Conservation (phyloP, 176 grass and related monocot species). For the Phoenix dactylifera region DNA sequence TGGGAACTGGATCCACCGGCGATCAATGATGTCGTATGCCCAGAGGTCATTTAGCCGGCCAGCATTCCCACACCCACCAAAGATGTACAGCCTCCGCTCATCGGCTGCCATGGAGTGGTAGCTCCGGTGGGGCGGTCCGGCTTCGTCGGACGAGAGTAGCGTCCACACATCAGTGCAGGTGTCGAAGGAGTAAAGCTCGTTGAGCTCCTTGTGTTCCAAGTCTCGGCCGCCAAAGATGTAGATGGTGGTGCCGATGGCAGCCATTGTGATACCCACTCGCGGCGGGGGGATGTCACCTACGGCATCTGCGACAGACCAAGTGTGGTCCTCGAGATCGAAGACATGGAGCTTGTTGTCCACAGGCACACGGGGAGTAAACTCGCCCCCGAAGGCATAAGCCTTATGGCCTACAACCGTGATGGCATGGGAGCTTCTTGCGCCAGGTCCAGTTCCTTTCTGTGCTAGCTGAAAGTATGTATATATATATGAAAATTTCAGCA, state of each 20-base stretch:
- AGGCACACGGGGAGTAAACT: conserved; percentile 72
- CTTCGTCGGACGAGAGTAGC: conserved; percentile 43
- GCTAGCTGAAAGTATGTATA: conserved; percentile 23
- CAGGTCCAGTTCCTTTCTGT: conserved; percentile 53
- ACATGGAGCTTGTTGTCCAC: conserved; percentile 82
- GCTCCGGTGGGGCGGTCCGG: conserved; percentile 55
- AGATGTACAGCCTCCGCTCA: conserved; percentile 41
- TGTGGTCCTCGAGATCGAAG: conserved; percentile 46
- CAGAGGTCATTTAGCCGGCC: conserved; percentile 79
- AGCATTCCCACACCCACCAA: conserved; percentile 61
- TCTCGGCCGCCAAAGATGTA: conserved; percentile 70
- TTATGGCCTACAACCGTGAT: conserved; percentile 49
- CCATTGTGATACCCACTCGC: conserved; percentile 76
- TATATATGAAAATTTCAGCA: too few relatives aligned
- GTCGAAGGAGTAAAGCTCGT: conserved; percentile 76
- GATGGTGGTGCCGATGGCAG: conserved; percentile 38
- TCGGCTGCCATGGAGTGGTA: conserved; percentile 80
- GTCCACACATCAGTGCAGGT: conserved; percentile 38
- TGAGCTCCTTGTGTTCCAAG: conserved; percentile 64
- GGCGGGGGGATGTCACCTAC: conserved; percentile 58
- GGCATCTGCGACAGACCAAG: conserved; percentile 47
- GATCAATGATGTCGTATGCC: conserved; percentile 32
- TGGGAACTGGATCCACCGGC: conserved; percentile 38
- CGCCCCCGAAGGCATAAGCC: conserved; percentile 77
- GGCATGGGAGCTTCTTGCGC: conserved; percentile 77